Evolutionary conservation across 371 early-diverging fungal genomes (phyloP), one percentile per base, ranked within the genome.

Genomic region (Catenaria anguillulae): DNA sequence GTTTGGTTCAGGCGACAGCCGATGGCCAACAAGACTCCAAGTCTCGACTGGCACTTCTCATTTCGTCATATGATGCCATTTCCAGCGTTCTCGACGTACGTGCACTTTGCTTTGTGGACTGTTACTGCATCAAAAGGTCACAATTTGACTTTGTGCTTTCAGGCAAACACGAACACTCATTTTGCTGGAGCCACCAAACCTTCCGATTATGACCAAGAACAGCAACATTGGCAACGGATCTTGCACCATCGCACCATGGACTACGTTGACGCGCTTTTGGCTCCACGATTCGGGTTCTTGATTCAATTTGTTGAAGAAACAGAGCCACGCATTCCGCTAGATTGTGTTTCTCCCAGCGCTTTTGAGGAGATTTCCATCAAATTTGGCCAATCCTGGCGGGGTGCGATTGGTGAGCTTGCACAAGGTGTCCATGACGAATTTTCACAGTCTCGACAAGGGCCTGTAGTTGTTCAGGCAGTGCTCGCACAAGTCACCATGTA

Each of bases 391-490:
- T 80, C 77, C 12, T 95, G 92, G 92, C 85, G 88, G 5, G 74
- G 73, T 35, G 80, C 82, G 33, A 71, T 95, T 4, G 68, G 81
- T 15, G 71, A 77, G 5, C 84, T 93, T 68, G 89, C 92, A 65
- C 77, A 82, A 8, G 83, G 86, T 17, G 85, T 90, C 21, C 83
- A 87, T 54, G 91, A 88, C 64, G 80, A 84, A 63, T 95, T 95
- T 66, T 82, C 90, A 37, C 93, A 92, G 73, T 92, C 90, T 71
- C 86, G 86, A 64, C 92, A 89, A 54, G 93, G 93, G 12, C 88
- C 92, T 0, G 73, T 80, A 23, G 87, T 92, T 24, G 73, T 93
- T 45, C 93, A 95, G 63, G 80, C 86, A 17, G 87, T 87, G 1
- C 71, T 93, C 8, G 86, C 88, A 24, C 88, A 87, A 67, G 73